Base-by-base conservation (phyloP, 768 basidiomycete genomes). In the Suillus americanus region DNA sequence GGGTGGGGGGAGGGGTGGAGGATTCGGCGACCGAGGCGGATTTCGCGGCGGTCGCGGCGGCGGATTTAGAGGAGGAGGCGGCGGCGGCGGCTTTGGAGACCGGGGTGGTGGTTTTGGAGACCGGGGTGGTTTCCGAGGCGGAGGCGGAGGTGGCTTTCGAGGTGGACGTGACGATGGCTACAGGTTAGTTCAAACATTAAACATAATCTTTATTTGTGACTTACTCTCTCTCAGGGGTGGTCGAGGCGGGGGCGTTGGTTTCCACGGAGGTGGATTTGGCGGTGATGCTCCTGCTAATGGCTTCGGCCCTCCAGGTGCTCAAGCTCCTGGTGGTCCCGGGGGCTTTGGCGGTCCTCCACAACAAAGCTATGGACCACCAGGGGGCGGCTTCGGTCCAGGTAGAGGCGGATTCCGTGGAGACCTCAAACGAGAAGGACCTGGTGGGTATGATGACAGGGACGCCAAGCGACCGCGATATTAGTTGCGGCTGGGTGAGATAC, bases 401-500 rank as follows among this genome's bases (percentile, higher is more conserved):
- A 84, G 84, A 62, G 85, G 86, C 70, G 86, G 86, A 62, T 86
- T 83, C 76, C 86, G 88, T 66, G 84, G 85, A 43, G 89, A 89
- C 73, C 87, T 91, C 80, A 92, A 92, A 78, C 86, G 91, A 68
- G 84, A 84, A 73, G 86, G 85, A 69, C 83, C 89, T 61, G 87
- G 89, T 79, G 89, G 89, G 77, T 91, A 84, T 77, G 92, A 94
- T 73, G 92, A 94, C 76, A 85, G 92, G 69, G 92, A 93, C 69
- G 71, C 82, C 40, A 94, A 94, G 79, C 89, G 92, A 73, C 88
- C 89, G 72, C 86, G 92, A 73, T 92, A 91, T 78, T 94, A 86
- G 83, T 69, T 72, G 76, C 71, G 74, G 74, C 75, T 70, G 73
- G 72, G 73, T 74, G 74, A 70, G 72, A 78, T 68, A 71, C 69